Conservation (phyloP, 1,284 basidiomycete species). For the Marasmius tenuissimus region DNA sequence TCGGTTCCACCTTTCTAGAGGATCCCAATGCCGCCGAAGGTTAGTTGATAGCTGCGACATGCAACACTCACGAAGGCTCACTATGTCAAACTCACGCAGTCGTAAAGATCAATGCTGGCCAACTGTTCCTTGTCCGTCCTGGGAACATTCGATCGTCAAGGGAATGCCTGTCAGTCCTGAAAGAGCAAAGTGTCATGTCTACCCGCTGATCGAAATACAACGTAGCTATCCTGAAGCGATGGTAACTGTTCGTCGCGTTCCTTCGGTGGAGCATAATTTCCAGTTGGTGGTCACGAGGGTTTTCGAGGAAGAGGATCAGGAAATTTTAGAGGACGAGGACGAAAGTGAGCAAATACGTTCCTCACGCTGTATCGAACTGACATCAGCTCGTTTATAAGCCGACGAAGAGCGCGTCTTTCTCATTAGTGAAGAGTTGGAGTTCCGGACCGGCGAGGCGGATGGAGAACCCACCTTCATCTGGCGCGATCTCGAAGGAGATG, state of each 20-base stretch:
- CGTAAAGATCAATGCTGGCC: slow-evolving; percentile 91
- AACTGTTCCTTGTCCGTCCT: slow-evolving; percentile 89
- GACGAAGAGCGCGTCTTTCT: slow-evolving; percentile 93
- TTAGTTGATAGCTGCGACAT: background rate
- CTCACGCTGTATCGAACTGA: background rate
- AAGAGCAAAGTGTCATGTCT: slow-evolving; percentile 7
- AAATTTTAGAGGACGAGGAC: slow-evolving; percentile 91
- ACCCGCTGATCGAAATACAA: background rate
- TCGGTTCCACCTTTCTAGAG: slow-evolving; percentile 43
- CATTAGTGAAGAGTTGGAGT: slow-evolving; percentile 86
- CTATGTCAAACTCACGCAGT: slow-evolving; percentile 35
- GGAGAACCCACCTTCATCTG: slow-evolving; percentile 85
- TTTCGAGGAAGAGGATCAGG: slow-evolving; percentile 94
- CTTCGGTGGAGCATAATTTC: slow-evolving; percentile 85
- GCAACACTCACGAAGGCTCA: background rate
- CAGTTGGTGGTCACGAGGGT: slow-evolving; percentile 96
- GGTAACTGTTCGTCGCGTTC: slow-evolving; percentile 87
- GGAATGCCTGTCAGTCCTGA: slow-evolving; percentile 90
- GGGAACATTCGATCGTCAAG: slow-evolving; percentile 88
- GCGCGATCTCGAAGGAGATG: slow-evolving; percentile 85
- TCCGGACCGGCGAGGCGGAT: slow-evolving; percentile 75
- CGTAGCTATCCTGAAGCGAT: slow-evolving; percentile 93
- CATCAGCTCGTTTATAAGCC: slow-evolving; percentile 41
- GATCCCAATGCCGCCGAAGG: slow-evolving; percentile 85
- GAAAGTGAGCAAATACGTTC: slow-evolving; percentile 68